Percentiles rank a stretch among this genome's conserved stretches.
Evolutionary conservation across 441 rosid genomes (phyloP).

Genomic region (Croton laevigatus): DNA sequence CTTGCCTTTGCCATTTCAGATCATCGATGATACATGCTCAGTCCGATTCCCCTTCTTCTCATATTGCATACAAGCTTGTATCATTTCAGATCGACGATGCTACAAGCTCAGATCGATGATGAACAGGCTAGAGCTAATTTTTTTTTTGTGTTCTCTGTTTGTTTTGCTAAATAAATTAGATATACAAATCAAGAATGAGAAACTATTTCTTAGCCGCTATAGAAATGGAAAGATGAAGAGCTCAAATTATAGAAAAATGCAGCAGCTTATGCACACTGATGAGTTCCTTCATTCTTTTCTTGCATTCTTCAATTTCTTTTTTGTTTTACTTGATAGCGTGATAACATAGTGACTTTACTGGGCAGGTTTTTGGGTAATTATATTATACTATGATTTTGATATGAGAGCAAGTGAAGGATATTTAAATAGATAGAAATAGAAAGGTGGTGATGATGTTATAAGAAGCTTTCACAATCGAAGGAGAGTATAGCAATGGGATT

Average conservation of each 20-base stretch:
- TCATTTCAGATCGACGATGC: no score
- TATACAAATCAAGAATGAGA: not conserved
- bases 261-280: not conserved
- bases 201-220: not conserved
- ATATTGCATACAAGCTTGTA: no score
- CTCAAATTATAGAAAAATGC: not conserved
- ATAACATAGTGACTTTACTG: slow-evolving; percentile 5
- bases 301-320: not conserved
- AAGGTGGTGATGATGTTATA: not conserved
- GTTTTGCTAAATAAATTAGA: not conserved
- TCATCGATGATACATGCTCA: no score
- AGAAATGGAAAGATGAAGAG: not conserved
- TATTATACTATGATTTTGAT: slow-evolving; percentile 19
- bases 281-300: slow-evolving; percentile 19
- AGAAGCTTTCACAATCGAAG: slow-evolving; percentile 20
- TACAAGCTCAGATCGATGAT: no score
- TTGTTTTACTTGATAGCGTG: not conserved
- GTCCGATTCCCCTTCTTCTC: no score
- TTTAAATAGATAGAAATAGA: slow-evolving; percentile 29
- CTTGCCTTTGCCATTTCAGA: no score
- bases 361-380: slow-evolving; percentile 26
- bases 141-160: not conserved
- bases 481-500: slow-evolving; percentile 12
- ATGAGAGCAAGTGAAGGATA: slow-evolving; percentile 14
- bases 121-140: no score